These are phyloP conservation scores for Picea mariana DNA, from an alignment of 83 land plant species.

Conservation along the genomic window DNA sequence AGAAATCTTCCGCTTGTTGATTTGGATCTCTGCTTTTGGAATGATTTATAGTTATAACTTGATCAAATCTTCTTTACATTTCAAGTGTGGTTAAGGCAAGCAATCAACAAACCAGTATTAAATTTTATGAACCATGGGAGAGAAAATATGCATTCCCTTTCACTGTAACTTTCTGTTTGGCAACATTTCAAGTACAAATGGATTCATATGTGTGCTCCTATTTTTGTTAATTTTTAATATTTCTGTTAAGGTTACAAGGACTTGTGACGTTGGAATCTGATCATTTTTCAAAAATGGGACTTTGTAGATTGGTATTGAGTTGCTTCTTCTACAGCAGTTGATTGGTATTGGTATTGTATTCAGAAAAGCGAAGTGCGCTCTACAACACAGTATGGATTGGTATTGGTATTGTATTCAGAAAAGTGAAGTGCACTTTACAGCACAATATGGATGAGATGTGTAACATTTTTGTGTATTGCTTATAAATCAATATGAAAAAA, in stretches of 20 bases:
- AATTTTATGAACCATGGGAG: not conserved
- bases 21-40: too few relatives aligned
- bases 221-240: not conserved
- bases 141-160: constrained; percentile 2
- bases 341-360: constrained; percentile 37
- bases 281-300: not conserved
- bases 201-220: too few relatives aligned
- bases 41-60: too few relatives aligned
- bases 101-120: not conserved
- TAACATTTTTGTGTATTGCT: too few relatives aligned
- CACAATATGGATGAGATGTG: too few relatives aligned
- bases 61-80: not conserved
- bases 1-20: not conserved
- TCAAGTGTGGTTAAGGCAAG: not conserved
- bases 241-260: not conserved
- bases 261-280: not conserved
- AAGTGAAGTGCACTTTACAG: too few relatives aligned
- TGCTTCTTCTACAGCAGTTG: too few relatives aligned
- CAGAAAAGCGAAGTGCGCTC: too few relatives aligned
- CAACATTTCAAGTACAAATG: not conserved
- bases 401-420: too few relatives aligned
- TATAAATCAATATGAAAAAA: too few relatives aligned
- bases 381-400: too few relatives aligned
- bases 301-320: constrained; percentile 64
- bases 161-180: not conserved